Conservation (phyloP, 345 rosid genomes). For the Excoecaria agallocha region DNA sequence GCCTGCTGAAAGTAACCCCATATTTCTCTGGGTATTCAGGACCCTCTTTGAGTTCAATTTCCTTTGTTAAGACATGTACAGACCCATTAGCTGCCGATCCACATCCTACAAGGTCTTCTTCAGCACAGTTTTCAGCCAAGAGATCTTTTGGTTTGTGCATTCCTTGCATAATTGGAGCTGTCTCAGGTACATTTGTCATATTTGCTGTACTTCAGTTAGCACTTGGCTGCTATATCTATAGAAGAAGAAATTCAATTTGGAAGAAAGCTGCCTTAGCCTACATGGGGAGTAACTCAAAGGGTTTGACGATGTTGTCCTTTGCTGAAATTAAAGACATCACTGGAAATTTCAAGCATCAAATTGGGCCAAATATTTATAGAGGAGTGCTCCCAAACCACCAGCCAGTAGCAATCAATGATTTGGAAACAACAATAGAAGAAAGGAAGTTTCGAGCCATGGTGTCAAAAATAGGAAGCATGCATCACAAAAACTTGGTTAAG, state of each 20-base stretch:
- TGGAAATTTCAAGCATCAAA: conserved; percentile 44
- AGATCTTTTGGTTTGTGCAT: conserved; percentile 37
- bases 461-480: conserved; percentile 66
- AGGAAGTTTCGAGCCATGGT: conserved; percentile 67
- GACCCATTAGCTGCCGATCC: conserved; percentile 72
- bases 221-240: conserved; percentile 44
- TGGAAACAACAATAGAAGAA: conserved; percentile 48
- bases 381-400: conserved; percentile 56
- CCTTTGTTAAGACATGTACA: conserved; percentile 65
- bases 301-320: conserved; percentile 50
- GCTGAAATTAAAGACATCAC: conserved; percentile 63
- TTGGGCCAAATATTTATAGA: conserved; percentile 58
- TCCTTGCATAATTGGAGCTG: conserved; percentile 61
- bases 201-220: conserved; percentile 52
- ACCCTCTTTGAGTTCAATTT: conserved; percentile 53
- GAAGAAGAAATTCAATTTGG: conserved; percentile 40
- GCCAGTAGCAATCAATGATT: conserved; percentile 51
- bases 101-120: conserved; percentile 21
- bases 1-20: conserved; percentile 45
- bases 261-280: conserved; percentile 46
- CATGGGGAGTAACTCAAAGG: conserved; percentile 44
- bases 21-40: conserved; percentile 65
- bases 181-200: conserved; percentile 45
- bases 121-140: conserved; percentile 23
- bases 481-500: conserved; percentile 69